A percentile compares a stretch with the other conserved stretches of the same genome.
These are phyloP conservation scores for Diaporthe citriasiana DNA, from an alignment of 2,329 filamentous ascomycete genomes.

Conservation along the genomic window DNA sequence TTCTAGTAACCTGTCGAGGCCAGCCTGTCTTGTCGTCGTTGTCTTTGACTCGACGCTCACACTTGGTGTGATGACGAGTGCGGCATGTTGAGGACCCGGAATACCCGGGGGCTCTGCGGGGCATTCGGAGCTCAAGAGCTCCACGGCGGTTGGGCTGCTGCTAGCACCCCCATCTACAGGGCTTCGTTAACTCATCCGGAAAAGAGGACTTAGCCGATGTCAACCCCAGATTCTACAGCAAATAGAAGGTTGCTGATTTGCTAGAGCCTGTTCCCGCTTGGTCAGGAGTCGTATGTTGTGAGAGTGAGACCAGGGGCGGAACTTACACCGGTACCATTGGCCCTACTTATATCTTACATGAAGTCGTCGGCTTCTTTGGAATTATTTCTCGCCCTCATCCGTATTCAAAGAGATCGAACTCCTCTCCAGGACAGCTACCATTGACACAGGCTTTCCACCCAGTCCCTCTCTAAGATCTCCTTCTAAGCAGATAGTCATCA, in stretches of 20 bases:
- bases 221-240: conserved; percentile 28
- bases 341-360: conserved; percentile 9
- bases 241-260: conserved; percentile 21
- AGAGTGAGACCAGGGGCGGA: not conserved
- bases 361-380: not conserved
- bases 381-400: not conserved
- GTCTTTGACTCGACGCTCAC: not conserved
- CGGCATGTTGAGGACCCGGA: conserved; percentile 19
- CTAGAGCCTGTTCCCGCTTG: conserved; percentile 13
- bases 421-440: not conserved
- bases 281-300: conserved; percentile 24
- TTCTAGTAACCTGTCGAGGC: not conserved
- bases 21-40: not conserved
- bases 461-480: not conserved
- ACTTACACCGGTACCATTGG: not conserved
- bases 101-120: not conserved
- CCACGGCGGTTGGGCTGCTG: conserved; percentile 4
- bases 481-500: not conserved
- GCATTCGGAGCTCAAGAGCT: not conserved
- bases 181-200: not conserved
- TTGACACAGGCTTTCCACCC: not conserved
- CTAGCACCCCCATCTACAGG: conserved; percentile 10
- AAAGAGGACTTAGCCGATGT: conserved; percentile 27
- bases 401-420: not conserved
- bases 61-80: not conserved